Evolutionary conservation across 495 filamentous ascomycete species (phyloP).

Genomic region (Penicillium samsonianum): DNA sequence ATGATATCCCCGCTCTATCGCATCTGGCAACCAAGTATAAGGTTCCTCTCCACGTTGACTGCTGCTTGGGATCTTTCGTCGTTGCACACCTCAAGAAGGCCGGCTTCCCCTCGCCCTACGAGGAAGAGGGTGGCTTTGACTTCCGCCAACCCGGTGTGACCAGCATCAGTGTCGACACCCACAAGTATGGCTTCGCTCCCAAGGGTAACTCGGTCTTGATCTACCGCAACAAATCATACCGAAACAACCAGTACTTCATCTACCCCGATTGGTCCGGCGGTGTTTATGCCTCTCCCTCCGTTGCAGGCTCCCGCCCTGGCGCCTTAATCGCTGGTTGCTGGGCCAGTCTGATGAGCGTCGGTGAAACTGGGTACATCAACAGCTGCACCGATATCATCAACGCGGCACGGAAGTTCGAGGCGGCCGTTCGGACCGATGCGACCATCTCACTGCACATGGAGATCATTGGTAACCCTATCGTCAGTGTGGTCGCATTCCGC

Average conservation of each 20-base stretch:
- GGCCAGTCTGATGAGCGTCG: conserved; percentile 83
- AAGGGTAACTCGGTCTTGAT: conserved; percentile 93
- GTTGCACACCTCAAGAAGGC: conserved; percentile 88
- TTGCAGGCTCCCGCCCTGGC: conserved; percentile 89
- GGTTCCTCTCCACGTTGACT: conserved; percentile 93
- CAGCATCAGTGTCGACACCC: conserved; percentile 92
- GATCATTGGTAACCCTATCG: conserved; percentile 81
- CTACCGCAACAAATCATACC: conserved; percentile 77
- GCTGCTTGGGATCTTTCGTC: conserved; percentile 94
- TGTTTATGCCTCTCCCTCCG: conserved; percentile 88
- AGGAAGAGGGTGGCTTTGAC: conserved; percentile 79
- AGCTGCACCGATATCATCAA: conserved; percentile 87
- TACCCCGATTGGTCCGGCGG: conserved; percentile 93
- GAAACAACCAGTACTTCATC: conserved; percentile 93
- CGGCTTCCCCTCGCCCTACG: conserved; percentile 66
- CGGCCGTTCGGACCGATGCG: conserved; percentile 66
- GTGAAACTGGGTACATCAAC: conserved; percentile 85
- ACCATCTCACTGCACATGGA: conserved; percentile 69
- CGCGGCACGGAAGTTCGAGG: conserved; percentile 78
- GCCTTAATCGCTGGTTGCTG: conserved; percentile 94
- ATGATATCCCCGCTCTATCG: conserved; percentile 86
- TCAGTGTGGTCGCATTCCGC: conserved; percentile 86
- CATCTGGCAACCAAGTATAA: conserved; percentile 75
- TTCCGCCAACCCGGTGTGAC: conserved; percentile 94
- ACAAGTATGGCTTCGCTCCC: conserved; percentile 98